Base-by-base conservation (phyloP, 2,329 filamentous ascomycete species). In the Cytospora piceicola region DNA sequence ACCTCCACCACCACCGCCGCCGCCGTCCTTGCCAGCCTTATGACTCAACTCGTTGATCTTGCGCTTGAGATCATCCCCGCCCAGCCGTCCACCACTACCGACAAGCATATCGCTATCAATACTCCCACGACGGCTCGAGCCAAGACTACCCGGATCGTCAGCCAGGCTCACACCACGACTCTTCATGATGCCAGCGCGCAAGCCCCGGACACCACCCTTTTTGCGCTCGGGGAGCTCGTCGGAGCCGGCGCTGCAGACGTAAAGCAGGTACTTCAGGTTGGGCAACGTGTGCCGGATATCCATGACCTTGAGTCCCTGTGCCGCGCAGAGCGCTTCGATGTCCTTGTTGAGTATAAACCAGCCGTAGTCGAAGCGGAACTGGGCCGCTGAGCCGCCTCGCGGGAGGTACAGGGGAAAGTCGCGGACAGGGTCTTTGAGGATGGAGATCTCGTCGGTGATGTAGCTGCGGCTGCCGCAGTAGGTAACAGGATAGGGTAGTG, bases 261-360 rank as follows among this genome's bases (percentile, higher is more conserved):
- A 97, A 2, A 98, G 81, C 20, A 98, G 80, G 72, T 97, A 97
- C 75, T 97, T 96, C 12, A 99, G 81, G 73, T 99, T 99, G 1
- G 94, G 93, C 8, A 98, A 80, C 0, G 94, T 96, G 71, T 98
- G 93, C 5, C 95, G 86, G 22, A 97, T 93, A 73, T 99, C 95
- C 69, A 97, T 85, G 1, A 96, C 89, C 56, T 90, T 88, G 15
- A 97, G 80, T 0, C 90, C 90, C 70, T 93, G 88, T 1, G 83
- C 81, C 4, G 81, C 79, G 67, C 87, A 89, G 4, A 90, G 79
- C 0, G 82, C 78, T 71, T 98, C 94, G 64, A 99, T 94, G 73
- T 98, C 83, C 78, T 98, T 97, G 80, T 98, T 98, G 17, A 99
- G 84, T n/a, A 98, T 81, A 72, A 98, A 99, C 74, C 97, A 95